Percentiles rank a stretch among this genome's conserved stretches.
Evolutionary conservation across 2,329 filamentous ascomycete genomes (phyloP).

Genomic region (Hypoxylon sp.): DNA sequence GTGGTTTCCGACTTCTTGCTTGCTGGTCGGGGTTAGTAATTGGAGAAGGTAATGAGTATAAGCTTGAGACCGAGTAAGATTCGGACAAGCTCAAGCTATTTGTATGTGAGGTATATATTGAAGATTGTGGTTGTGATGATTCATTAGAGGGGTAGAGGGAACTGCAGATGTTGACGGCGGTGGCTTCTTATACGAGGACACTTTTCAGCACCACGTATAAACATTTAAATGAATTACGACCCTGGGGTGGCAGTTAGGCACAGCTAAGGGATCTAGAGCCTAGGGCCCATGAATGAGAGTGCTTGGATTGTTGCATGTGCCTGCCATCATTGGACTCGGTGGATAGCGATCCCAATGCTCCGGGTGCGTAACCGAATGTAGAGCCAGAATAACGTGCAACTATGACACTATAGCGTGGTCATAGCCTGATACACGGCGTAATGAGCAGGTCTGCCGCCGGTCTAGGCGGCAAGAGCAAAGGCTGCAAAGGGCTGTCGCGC

Average conservation of each 20-base stretch:
- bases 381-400: constrained; percentile 36
- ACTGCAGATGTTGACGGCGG: constrained; percentile 12
- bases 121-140: constrained; percentile 22
- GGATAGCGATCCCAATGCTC: constrained; percentile 30
- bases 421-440: constrained; percentile 37
- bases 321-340: constrained; percentile 33
- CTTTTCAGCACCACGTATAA: constrained; percentile 1
- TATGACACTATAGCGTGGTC: constrained; percentile 45
- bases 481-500: constrained; percentile 9
- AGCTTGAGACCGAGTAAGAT: constrained; percentile 14
- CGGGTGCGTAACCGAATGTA: constrained; percentile 28
- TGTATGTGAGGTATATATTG: constrained; percentile 11
- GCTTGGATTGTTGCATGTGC: constrained; percentile 33
- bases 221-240: constrained; percentile 26
- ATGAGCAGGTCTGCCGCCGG: constrained; percentile 18
- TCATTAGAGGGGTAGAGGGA: neutral
- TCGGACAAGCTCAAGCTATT: constrained; percentile 27
- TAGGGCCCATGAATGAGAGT: constrained; percentile 15
- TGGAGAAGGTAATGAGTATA: neutral
- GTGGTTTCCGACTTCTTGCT: constrained; percentile 13
- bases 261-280: constrained; percentile 9
- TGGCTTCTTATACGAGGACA: constrained; percentile 31
- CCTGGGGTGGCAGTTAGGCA: constrained; percentile 28
- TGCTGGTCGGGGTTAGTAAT: neutral
- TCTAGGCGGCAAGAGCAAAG: constrained; percentile 16